Evolutionary conservation across 371 early-diverging fungal species (phyloP), one percentile per base, ranked within the genome.

Genomic region (Dinochytrium kinnereticum): DNA sequence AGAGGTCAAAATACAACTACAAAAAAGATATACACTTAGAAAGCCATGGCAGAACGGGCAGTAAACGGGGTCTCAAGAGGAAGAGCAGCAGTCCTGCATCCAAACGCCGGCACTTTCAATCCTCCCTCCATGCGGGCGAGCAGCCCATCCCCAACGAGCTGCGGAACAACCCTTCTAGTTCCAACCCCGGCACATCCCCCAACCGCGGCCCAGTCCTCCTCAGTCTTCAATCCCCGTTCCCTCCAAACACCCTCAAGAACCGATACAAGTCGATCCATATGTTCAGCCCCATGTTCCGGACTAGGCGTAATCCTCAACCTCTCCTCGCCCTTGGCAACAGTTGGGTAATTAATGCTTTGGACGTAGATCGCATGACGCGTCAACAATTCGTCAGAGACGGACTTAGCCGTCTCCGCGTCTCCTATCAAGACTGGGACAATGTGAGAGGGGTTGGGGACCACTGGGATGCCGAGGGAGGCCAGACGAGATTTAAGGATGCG

Each of bases 361-460:
- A 98, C 99, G 79, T 98, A 98, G 81, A 98, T 97, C 61, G 90
- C 88, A 83, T 95, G 92, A 70, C 93, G 89, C 79, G 81, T 82
- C 69, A 98, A 86, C 51, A 98, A 86, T 83, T 92, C 91, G 83
- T 98, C 97, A 34, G 94, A 94, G 31, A 97, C 96, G 19, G 87
- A 86, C 82, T 96, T 96, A 79, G 95, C 93, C 53, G 89, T 87
- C 76, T 95, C 95, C 68, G 99, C 98, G 81, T 98, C 95, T 59
- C 99, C 98, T 36, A 98, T 90, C 59, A 98, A 88, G 24, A 98
- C 95, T 34, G 99, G 99, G 39, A 98, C 96, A 81, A 98, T 98
- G 85, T 98, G 99, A 74, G 94, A 94, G 7, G 99, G 99, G 85
- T 98, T 98, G 76, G 97, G 97, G 31, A 97, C 90, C 1, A 97